A percentile compares a stretch with the other conserved stretches of the same genome.
These are phyloP conservation scores for Dactylellina leptospora DNA, from an alignment of 2,329 filamentous ascomycete species.

Conservation along the genomic window DNA sequence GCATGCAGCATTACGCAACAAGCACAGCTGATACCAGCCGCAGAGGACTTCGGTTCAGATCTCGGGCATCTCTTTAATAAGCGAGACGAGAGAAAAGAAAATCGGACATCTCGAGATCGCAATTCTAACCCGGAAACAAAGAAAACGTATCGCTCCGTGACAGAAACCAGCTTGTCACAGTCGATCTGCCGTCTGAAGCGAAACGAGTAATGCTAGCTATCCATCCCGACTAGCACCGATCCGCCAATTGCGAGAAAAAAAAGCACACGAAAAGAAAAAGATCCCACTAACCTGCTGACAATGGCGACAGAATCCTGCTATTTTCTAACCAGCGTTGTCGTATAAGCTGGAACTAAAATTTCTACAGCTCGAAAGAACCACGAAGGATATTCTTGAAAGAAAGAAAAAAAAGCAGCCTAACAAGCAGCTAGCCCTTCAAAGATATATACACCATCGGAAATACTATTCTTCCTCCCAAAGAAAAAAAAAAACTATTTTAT, in stretches of 20 bases:
- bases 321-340: too few relatives aligned
- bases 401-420: background rate
- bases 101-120: background rate
- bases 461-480: constrained; percentile 23
- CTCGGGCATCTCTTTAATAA: background rate
- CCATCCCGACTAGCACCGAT: too few relatives aligned
- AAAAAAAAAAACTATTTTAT: constrained; percentile 1
- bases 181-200: constrained; percentile 19
- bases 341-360: too few relatives aligned
- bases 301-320: too few relatives aligned
- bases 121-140: background rate
- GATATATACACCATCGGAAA: constrained; percentile 25
- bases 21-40: background rate
- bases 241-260: background rate
- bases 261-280: background rate
- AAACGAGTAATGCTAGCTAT: constrained; percentile 9
- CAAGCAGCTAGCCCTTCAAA: background rate
- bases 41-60: background rate
- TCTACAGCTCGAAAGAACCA: too few relatives aligned
- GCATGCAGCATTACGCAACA: constrained; percentile 53
- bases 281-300: too few relatives aligned
- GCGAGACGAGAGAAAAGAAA: background rate
- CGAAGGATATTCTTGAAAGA: background rate
- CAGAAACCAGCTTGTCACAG: background rate
- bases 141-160: background rate